Conservation (phyloP, 208 protist species). For the Acanthamoeba castellanii region DNA sequence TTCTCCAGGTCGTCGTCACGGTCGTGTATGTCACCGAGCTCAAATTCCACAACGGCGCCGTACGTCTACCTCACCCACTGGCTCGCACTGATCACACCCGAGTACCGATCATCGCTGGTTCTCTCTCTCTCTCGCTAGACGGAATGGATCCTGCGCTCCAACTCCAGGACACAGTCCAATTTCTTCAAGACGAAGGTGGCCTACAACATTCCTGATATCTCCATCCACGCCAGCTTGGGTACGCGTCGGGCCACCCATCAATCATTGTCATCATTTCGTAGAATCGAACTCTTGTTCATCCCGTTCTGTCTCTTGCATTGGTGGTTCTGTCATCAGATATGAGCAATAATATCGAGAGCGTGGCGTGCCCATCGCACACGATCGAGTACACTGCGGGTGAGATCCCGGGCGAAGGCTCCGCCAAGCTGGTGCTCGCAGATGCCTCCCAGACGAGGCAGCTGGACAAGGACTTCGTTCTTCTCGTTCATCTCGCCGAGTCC, state of each 20-base stretch:
- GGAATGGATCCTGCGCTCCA: slow-evolving; percentile 46
- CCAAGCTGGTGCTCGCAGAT: neutral
- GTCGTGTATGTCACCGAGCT: slow-evolving; percentile 73
- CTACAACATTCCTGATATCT: slow-evolving; percentile 53
- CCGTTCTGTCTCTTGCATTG: neutral
- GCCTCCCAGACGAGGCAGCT: neutral
- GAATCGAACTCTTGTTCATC: neutral
- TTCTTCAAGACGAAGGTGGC: slow-evolving; percentile 13
- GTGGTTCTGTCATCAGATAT: neutral
- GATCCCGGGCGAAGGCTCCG: neutral
- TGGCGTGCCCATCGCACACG: neutral
- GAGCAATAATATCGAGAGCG: neutral
- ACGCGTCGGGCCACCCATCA: neutral
- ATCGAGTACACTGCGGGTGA: slow-evolving; percentile 29
- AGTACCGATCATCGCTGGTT: neutral
- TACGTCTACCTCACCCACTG: neutral
- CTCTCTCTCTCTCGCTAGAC: neutral
- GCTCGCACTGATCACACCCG: neutral
- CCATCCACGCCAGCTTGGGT: slow-evolving; percentile 40
- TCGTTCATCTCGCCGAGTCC: neutral
- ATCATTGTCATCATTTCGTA: neutral
- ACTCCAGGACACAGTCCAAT: neutral
- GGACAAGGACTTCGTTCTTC: slow-evolving; percentile 32
- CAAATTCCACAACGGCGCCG: slow-evolving; percentile 22
- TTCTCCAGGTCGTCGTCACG: slow-evolving; percentile 8